Conservation (phyloP, 2,329 filamentous ascomycete species). For the Cytospora paraplurivora region DNA sequence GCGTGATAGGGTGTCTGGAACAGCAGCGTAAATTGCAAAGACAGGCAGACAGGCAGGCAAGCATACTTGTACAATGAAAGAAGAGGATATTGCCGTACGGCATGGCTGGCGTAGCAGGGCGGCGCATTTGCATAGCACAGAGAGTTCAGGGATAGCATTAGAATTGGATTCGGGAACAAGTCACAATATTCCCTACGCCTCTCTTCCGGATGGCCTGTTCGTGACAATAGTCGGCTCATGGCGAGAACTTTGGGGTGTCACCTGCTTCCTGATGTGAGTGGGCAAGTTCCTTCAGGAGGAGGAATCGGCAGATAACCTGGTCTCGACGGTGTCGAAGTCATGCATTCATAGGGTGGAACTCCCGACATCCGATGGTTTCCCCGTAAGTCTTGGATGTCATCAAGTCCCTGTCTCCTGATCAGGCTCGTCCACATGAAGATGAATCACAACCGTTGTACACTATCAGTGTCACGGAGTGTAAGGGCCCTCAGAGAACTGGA, state of each 20-base stretch:
- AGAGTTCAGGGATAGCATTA: constrained; percentile 2
- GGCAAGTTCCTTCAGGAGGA: not conserved
- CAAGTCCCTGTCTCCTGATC: not conserved
- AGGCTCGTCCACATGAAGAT: no score
- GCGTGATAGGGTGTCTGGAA: not conserved
- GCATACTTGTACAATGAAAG: not conserved
- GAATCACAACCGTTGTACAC: no score
- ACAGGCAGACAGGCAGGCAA: no score
- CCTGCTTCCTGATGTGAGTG: not conserved
- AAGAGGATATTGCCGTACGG: not conserved
- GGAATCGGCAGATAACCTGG: not conserved
- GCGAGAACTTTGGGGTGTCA: not conserved
- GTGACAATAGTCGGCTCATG: not conserved
- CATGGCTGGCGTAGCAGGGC: not conserved
- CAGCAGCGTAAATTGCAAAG: not conserved
- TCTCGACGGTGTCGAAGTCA: not conserved
- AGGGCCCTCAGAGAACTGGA: no score
- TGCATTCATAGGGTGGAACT: not conserved
- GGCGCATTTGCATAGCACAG: constrained; percentile 6
- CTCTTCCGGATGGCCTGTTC: not conserved
- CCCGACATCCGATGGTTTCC: not conserved
- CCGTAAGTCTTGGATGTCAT: no score
- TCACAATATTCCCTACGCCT: not conserved
- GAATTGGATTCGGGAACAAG: constrained; percentile 1
- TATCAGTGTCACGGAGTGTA: not conserved